phyloP scores from a whole-genome alignment of 306 rosid genomes.

The Glycine soja region DNA sequence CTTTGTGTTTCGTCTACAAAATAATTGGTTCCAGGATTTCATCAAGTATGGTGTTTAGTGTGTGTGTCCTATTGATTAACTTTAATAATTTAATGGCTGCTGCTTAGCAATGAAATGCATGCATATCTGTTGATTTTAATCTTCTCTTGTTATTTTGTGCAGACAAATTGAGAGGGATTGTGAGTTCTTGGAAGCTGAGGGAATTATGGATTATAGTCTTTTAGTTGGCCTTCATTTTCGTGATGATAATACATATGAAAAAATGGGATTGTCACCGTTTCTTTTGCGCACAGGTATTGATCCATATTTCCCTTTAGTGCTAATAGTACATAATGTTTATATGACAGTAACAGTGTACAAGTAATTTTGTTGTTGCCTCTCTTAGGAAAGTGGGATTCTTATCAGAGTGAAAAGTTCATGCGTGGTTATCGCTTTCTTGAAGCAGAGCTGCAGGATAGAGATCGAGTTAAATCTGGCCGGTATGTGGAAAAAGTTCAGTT shows the following conservation, averaged over 20 bases:
- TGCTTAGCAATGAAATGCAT: not conserved
- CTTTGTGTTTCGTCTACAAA: conserved; percentile 82
- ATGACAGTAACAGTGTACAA: conserved; percentile 6
- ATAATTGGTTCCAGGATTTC: conserved; percentile 70
- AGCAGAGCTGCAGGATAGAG: conserved; percentile 96
- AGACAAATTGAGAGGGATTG: conserved; percentile 93
- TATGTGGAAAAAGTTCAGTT: conserved; percentile 50
- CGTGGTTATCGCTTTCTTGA: conserved; percentile 96
- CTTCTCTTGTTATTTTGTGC: conserved; percentile 42
- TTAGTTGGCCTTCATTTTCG: conserved; percentile 95
- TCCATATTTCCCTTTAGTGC: conserved; percentile 14
- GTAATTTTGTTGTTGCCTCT: conserved; percentile 27
- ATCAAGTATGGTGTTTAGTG: conserved; percentile 62
- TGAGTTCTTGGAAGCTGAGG: conserved; percentile 87
- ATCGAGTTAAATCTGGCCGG: conserved; percentile 89
- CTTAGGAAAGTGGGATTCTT: conserved; percentile 80
- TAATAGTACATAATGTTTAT: not conserved
- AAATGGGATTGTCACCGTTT: conserved; percentile 90
- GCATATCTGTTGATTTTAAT: conserved; percentile 41
- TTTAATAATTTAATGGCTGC: not conserved
- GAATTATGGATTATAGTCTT: conserved; percentile 99
- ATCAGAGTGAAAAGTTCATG: conserved; percentile 88
- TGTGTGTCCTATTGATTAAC: not conserved
- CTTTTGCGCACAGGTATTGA: conserved; percentile 80
- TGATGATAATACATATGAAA: conserved; percentile 73